phyloP scores from a whole-genome alignment of 2,329 filamentous ascomycete genomes.

The Sporothrix schenckii region DNA sequence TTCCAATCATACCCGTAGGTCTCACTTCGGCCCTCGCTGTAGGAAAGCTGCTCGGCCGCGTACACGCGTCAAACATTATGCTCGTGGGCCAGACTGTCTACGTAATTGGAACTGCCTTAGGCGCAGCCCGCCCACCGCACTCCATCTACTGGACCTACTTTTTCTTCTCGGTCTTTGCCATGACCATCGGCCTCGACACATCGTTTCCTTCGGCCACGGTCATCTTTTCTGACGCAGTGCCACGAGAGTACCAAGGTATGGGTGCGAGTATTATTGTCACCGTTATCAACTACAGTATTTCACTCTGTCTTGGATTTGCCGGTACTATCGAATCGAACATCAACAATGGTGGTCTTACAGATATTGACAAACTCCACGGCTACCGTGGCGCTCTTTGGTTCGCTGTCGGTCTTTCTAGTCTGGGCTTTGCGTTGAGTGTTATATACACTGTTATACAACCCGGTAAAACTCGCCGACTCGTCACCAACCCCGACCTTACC shows the following conservation, averaged over 20 bases:
- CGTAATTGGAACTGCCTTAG: conserved; percentile 47
- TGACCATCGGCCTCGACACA: conserved; percentile 67
- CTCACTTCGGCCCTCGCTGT: conserved; percentile 44
- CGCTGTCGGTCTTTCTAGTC: conserved; percentile 45
- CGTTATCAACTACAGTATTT: conserved; percentile 69
- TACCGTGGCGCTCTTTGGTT: conserved; percentile 47
- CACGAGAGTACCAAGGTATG: conserved; percentile 51
- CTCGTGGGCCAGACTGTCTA: conserved; percentile 50
- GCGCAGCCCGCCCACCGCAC: conserved; percentile 52
- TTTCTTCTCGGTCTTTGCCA: conserved; percentile 61
- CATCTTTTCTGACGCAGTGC: conserved; percentile 58
- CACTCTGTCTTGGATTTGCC: conserved; percentile 66
- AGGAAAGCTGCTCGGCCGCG: conserved; percentile 47
- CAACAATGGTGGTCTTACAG: conserved; percentile 35
- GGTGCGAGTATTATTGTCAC: conserved; percentile 61
- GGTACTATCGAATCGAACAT: conserved; percentile 61
- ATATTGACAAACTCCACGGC: conserved; percentile 40
- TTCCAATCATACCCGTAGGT: conserved; percentile 52
- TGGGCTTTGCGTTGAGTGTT: conserved; percentile 42
- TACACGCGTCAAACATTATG: conserved; percentile 48
- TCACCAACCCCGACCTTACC: too few relatives aligned
- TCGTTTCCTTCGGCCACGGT: conserved; percentile 64
- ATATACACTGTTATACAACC: neutral
- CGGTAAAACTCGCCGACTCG: too few relatives aligned
- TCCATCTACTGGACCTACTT: conserved; percentile 67